Percentiles rank a stretch among this genome's conserved stretches.
Conservation (phyloP, 2,329 filamentous ascomycete genomes). For the Ophiocordyceps polyrhachis-furcata region DNA sequence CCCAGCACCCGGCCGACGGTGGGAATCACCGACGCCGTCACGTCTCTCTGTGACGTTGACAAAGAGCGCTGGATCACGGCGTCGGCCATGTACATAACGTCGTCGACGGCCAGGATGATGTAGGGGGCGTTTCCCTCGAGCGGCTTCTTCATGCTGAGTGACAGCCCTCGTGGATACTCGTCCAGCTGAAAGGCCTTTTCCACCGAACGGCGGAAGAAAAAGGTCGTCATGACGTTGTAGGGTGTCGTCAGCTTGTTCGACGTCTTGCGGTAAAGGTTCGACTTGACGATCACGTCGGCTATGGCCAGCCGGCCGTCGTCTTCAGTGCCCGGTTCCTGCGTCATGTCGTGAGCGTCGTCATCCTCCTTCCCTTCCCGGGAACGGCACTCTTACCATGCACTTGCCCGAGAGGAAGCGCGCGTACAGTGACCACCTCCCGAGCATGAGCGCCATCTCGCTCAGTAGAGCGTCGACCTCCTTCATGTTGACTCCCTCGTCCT, state of each 20-base stretch:
- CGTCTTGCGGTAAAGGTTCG: constrained; percentile 65
- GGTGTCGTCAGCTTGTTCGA: constrained; percentile 54
- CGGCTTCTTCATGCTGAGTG: constrained; percentile 52
- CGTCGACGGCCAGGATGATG: constrained; percentile 89
- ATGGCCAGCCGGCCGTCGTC: constrained; percentile 41
- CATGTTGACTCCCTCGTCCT: constrained; percentile 92
- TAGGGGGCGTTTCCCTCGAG: constrained; percentile 67
- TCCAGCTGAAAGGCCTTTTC: constrained; percentile 97
- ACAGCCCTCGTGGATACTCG: constrained; percentile 64
- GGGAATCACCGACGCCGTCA: constrained; percentile 62
- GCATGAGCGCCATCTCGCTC: constrained; percentile 79
- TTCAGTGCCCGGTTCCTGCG: constrained; percentile 21
- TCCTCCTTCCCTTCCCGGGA: not conserved
- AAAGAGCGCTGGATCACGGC: constrained; percentile 74
- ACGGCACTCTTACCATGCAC: constrained; percentile 43
- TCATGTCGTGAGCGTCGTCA: constrained; percentile 21
- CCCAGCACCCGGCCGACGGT: constrained; percentile 64
- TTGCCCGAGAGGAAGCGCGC: constrained; percentile 76
- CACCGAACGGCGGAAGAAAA: constrained; percentile 90
- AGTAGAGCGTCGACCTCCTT: constrained; percentile 82
- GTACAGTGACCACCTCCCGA: constrained; percentile 85
- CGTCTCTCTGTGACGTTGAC: constrained; percentile 64
- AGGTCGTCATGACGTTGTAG: constrained; percentile 84
- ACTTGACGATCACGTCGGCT: constrained; percentile 59
- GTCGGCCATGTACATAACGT: constrained; percentile 98